A percentile compares a stretch with the other conserved stretches of the same genome.
phyloP scores from a whole-genome alignment of 257 asterid genomes.

The Parsonsia alboflavescens region DNA sequence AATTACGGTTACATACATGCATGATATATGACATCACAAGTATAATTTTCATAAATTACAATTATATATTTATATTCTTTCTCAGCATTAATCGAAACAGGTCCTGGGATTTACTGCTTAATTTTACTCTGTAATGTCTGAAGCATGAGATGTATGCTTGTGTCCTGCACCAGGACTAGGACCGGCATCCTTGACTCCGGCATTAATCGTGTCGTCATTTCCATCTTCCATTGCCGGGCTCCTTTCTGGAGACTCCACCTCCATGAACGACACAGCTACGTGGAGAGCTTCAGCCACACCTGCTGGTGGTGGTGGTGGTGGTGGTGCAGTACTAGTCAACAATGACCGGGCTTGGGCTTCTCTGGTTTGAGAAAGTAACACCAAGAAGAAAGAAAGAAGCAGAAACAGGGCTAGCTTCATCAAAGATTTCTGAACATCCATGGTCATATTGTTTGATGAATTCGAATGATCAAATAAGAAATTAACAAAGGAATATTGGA shows the following conservation, averaged over 20 bases:
- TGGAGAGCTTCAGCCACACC: background rate
- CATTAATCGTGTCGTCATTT: background rate
- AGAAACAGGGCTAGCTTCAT: background rate
- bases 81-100: background rate
- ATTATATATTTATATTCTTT: background rate
- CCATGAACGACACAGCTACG: background rate
- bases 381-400: background rate
- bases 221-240: background rate
- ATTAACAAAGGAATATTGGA: too few species aligned
- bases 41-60: background rate
- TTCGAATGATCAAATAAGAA: background rate
- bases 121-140: background rate
- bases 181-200: background rate
- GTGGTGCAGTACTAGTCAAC: background rate
- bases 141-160: background rate
- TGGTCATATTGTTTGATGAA: too few species aligned
- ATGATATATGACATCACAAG: too few species aligned
- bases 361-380: background rate
- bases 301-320: too few species aligned
- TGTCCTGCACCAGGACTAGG: constrained; percentile 38
- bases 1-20: background rate
- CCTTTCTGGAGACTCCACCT: background rate
- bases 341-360: background rate
- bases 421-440: background rate
- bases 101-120: background rate